Conservation (phyloP, 108 stramenopile species). For the Discostella stelligeroides region DNA sequence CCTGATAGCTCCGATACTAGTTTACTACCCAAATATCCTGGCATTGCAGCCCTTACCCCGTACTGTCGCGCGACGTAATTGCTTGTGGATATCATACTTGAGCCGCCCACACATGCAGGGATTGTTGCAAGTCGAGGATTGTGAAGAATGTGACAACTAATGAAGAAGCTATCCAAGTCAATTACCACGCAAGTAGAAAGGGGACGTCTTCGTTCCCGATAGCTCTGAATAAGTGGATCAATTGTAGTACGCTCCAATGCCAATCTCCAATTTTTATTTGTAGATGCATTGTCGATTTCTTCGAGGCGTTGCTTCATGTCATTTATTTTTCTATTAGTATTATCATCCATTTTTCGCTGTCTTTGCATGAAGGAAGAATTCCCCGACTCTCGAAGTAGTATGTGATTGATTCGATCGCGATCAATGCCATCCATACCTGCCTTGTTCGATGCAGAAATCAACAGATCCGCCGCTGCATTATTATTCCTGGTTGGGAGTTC, state of each 20-base stretch:
- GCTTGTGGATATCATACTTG: slow-evolving; percentile 86
- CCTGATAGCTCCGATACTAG: slow-evolving; percentile 75
- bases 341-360: slow-evolving; percentile 67
- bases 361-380: slow-evolving; percentile 73
- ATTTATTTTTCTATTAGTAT: slow-evolving; percentile 59
- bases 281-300: slow-evolving; percentile 24
- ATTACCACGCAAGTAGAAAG: slow-evolving; percentile 85
- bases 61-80: slow-evolving; percentile 93
- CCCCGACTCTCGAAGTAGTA: slow-evolving; percentile 76
- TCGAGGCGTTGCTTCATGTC: slow-evolving; percentile 45
- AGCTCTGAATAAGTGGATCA: slow-evolving; percentile 24
- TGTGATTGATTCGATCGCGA: slow-evolving; percentile 73
- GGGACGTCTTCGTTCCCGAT: slow-evolving; percentile 24
- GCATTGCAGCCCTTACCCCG: slow-evolving; percentile 98
- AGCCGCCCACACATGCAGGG: slow-evolving; percentile 90
- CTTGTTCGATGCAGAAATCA: slow-evolving; percentile 76
- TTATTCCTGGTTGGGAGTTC: too few relatives aligned
- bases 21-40: slow-evolving; percentile 92
- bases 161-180: slow-evolving; percentile 96
- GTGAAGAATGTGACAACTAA: slow-evolving; percentile 82
- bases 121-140: slow-evolving; percentile 81
- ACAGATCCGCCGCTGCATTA: slow-evolving; percentile 72
- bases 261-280: slow-evolving; percentile 39
- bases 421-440: slow-evolving; percentile 87
- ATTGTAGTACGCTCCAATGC: slow-evolving; percentile 15